These are phyloP conservation scores for Gaeumannomyces sp. DNA, from an alignment of 2,329 filamentous ascomycete genomes.

Conservation along the genomic window DNA sequence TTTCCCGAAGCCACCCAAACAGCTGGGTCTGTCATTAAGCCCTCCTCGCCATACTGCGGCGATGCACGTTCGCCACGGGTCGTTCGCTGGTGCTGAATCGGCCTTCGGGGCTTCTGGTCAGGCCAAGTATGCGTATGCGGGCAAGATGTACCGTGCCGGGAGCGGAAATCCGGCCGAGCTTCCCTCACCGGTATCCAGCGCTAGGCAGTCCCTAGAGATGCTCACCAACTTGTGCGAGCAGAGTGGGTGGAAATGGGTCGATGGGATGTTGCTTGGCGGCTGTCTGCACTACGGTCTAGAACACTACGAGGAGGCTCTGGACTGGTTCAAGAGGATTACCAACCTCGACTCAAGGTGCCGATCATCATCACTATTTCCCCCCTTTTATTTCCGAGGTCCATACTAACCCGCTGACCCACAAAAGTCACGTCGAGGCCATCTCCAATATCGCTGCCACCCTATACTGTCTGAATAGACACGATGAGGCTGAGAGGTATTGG, in stretches of 20 bases:
- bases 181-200: conserved; percentile 44
- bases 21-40: conserved; percentile 15
- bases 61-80: background rate
- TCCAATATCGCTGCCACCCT: conserved; percentile 90
- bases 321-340: conserved; percentile 65
- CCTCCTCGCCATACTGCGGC: conserved; percentile 7
- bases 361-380: background rate
- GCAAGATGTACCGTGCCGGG: conserved; percentile 7
- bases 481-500: conserved; percentile 85
- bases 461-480: conserved; percentile 72
- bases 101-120: background rate
- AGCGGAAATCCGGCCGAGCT: conserved; percentile 13
- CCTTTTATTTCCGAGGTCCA: conserved; percentile 6
- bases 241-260: conserved; percentile 81
- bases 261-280: conserved; percentile 85
- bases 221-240: conserved; percentile 71
- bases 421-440: conserved; percentile 81
- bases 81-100: conserved; percentile 1
- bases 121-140: conserved; percentile 9
- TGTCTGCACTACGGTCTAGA: conserved; percentile 88
- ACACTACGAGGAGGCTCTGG: conserved; percentile 69
- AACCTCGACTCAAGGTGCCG: conserved; percentile 50
- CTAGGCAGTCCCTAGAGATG: conserved; percentile 63
- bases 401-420: conserved; percentile 16
- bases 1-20: conserved; percentile 49